A percentile compares a stretch with the other conserved stretches of the same genome.
phyloP scores from a whole-genome alignment of 2,329 filamentous ascomycete species.

The Neonectria sp. region DNA sequence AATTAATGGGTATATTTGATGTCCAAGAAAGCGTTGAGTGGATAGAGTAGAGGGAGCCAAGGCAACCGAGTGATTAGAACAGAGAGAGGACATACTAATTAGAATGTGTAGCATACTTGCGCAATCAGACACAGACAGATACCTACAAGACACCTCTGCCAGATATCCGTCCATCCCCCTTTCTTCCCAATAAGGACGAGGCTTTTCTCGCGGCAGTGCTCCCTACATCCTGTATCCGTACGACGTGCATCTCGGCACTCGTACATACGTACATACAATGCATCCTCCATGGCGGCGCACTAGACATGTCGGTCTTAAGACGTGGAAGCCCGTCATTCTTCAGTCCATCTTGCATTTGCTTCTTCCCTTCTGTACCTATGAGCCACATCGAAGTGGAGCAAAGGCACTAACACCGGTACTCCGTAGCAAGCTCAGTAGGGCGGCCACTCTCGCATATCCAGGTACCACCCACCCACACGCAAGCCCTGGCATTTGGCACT shows the following conservation, averaged over 20 bases:
- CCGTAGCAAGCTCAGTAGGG: background rate
- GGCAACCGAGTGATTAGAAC: too few relatives aligned
- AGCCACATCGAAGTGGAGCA: conserved; percentile 7
- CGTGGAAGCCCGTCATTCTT: background rate
- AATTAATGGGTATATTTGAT: background rate
- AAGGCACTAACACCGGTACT: conserved; percentile 1
- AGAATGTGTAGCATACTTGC: too few relatives aligned
- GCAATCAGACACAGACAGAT: too few relatives aligned
- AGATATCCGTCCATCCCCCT: background rate
- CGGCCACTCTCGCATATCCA: background rate
- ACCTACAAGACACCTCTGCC: too few relatives aligned
- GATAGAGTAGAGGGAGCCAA: too few relatives aligned
- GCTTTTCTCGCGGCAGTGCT: background rate
- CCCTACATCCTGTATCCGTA: too few relatives aligned
- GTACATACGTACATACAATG: too few relatives aligned
- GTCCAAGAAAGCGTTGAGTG: background rate
- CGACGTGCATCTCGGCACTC: background rate
- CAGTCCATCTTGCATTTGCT: conserved; percentile 7
- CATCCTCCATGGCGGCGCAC: background rate
- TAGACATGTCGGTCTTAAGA: background rate
- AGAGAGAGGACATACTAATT: too few relatives aligned
- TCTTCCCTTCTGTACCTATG: background rate
- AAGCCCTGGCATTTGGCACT: background rate
- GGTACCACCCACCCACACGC: background rate
- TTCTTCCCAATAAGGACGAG: background rate